Evolutionary conservation across 129 eudicot species (phyloP), one percentile per base, ranked within the genome.

Genomic region (Erigeron canadensis): DNA sequence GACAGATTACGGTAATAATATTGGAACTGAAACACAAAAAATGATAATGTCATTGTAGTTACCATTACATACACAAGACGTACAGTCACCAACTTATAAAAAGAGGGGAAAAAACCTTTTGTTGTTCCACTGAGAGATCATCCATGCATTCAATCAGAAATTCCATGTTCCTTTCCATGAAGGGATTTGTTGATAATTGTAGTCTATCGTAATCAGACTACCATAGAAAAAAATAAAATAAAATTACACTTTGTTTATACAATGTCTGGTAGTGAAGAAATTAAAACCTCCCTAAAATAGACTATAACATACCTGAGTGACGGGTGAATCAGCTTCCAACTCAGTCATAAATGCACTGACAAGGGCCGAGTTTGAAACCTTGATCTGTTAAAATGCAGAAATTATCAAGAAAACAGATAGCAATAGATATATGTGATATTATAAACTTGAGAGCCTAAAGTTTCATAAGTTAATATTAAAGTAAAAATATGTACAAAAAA

Each of bases 131-230:
- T 34, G 99, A 95, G 67, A 95, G 81, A 78, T 90, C 97, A 80
- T 95, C 99, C 97, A 95, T 95, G 83, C 97, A 95, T 63, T 90
- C 97, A 62, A 84, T 86, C 77, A 95, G 82, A 80, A 95, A 90
- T 79, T 95, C 99, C 69, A 90, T 82, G 81, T 95, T 95, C 64
- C 96, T 90, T 84, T 95, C 99, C 86, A 90, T 78, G 69, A 75
- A 84, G 11, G 97, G 94, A 83, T 83, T 84, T 50, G 99, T 81
- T 18, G 99, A 88, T 59, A 95, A 51, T 70, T 95, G 96, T 67
- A 95, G 83, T 69, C 99, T 87, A 60, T 95, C 99, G 65, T 83
- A 88, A 79, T 95, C 99, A 84, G 94, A 88, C 99, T 95, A 55
- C 47, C 70, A 79, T 5, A 63, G 5, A 60, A 58, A 69, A 43